A percentile compares a stretch with the other conserved stretches of the same genome.
phyloP scores from a whole-genome alignment of 164 flowering plant genomes.

The Magnolia changhungtana region DNA sequence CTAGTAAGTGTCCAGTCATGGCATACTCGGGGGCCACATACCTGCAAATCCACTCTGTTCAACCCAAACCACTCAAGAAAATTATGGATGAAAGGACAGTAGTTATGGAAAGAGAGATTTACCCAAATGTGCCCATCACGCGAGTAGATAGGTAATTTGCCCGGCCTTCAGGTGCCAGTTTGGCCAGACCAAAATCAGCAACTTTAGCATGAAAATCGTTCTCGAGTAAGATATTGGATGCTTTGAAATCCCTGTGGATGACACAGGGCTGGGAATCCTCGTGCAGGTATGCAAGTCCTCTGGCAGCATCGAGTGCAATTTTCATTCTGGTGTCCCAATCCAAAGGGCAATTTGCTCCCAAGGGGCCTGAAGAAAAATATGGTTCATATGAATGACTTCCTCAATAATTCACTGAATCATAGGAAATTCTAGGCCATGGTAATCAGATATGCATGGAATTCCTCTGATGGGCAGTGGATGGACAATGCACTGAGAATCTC shows the following conservation, averaged over 20 bases:
- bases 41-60: slow-evolving; percentile 34
- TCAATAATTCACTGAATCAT: too few relatives aligned
- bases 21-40: slow-evolving; percentile 99
- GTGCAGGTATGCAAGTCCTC: slow-evolving; percentile 96
- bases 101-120: slow-evolving; percentile 14
- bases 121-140: slow-evolving; percentile 99
- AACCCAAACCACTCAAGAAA: background rate
- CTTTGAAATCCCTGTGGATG: slow-evolving; percentile 96
- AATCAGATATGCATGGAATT: background rate
- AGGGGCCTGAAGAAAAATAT: slow-evolving; percentile 51
- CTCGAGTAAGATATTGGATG: slow-evolving; percentile 92
- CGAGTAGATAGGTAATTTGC: slow-evolving; percentile 80
- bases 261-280: slow-evolving; percentile 98
- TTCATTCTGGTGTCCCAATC: slow-evolving; percentile 97
- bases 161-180: slow-evolving; percentile 93
- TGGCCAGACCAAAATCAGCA: slow-evolving; percentile 96
- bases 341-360: slow-evolving; percentile 80
- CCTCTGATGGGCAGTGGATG: background rate
- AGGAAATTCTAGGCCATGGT: background rate
- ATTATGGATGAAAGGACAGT: background rate
- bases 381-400: background rate
- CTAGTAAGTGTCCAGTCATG: slow-evolving; percentile 95
- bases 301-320: slow-evolving; percentile 99
- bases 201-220: slow-evolving; percentile 91
- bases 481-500: background rate